Percentiles rank a stretch among this genome's conserved stretches.
These are phyloP conservation scores for Camillea tinctor DNA, from an alignment of 2,329 filamentous ascomycete species.

Conservation along the genomic window DNA sequence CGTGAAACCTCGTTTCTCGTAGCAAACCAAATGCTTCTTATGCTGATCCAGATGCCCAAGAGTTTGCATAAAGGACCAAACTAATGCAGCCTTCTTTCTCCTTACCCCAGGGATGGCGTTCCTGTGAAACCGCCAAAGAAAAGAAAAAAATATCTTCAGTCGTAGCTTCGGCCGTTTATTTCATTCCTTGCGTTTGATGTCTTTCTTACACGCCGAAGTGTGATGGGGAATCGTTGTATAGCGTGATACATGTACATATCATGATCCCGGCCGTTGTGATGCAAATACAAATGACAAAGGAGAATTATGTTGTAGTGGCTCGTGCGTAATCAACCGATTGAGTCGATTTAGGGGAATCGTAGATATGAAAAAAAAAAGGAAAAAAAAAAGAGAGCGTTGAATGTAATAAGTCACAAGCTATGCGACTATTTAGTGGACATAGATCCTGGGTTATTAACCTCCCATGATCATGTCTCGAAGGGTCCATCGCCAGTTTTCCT, in stretches of 20 bases:
- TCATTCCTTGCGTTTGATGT: neutral
- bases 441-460: constrained; percentile 6
- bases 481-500: constrained; percentile 74
- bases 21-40: neutral
- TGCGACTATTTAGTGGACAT: neutral
- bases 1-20: neutral
- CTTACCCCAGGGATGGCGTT: neutral
- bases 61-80: neutral
- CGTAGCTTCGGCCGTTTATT: neutral
- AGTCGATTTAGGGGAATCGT: neutral
- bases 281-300: neutral
- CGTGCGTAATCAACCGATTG: neutral
- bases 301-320: neutral
- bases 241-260: neutral
- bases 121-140: neutral
- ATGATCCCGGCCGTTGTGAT: neutral
- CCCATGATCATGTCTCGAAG: constrained; percentile 59
- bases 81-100: neutral
- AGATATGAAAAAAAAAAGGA: neutral
- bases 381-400: neutral
- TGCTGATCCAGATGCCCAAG: neutral
- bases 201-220: neutral
- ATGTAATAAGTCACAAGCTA: neutral
- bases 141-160: neutral
- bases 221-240: neutral